phyloP scores from a whole-genome alignment of 441 rosid genomes.

The Gossypium gossypioides region DNA sequence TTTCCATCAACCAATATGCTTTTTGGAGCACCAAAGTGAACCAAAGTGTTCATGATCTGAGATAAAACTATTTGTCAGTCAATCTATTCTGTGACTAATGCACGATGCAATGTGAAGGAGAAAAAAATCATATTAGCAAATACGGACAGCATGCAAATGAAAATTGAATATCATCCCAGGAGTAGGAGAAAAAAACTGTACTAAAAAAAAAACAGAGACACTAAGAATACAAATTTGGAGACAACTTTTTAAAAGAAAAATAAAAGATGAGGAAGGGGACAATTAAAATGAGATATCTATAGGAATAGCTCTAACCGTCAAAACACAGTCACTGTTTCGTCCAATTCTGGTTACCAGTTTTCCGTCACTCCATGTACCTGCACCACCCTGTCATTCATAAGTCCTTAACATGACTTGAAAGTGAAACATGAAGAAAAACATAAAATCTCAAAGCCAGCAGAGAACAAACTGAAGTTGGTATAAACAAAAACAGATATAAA shows the following conservation, averaged over 20 bases:
- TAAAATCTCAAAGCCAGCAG: neutral
- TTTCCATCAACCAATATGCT: constrained; percentile 74
- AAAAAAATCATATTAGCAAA: neutral
- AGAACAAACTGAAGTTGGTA: neutral
- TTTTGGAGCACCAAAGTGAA: constrained; percentile 84
- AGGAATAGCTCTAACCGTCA: constrained; percentile 50
- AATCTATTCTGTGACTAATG: neutral
- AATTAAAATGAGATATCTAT: neutral
- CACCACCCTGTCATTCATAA: constrained; percentile 97
- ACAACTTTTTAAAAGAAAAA: too few relatives aligned
- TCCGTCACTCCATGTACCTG: constrained; percentile 99
- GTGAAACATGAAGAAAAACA: neutral
- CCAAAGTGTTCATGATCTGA: constrained; percentile 83
- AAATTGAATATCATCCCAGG: neutral
- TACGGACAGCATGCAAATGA: neutral
- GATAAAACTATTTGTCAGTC: constrained; percentile 13
- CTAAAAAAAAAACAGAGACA: neutral
- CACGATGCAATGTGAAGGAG: neutral
- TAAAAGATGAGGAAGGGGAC: neutral
- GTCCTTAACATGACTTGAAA: constrained; percentile 50
- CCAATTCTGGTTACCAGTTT: constrained; percentile 95
- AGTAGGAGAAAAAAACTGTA: neutral
- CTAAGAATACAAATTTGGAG: neutral
- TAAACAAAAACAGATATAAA: constrained; percentile 1
- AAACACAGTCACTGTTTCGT: constrained; percentile 73